phyloP scores from a whole-genome alignment of 805 yeast species.

The Millerago galiae region DNA sequence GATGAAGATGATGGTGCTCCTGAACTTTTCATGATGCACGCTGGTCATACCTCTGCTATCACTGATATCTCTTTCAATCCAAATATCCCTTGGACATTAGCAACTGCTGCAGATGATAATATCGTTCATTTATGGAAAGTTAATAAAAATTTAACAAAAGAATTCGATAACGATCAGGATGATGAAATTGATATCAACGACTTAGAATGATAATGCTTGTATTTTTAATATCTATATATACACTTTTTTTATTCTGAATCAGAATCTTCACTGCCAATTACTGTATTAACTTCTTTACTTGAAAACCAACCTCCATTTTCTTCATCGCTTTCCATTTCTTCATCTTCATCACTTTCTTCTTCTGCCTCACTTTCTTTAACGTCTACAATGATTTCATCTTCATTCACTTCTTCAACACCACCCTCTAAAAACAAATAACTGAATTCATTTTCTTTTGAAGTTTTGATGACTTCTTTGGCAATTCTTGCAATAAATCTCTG shows the following conservation, averaged over 20 bases:
- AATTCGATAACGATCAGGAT: conserved; percentile 11
- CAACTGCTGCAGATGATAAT: conserved; percentile 44
- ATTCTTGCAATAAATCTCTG: conserved; percentile 70
- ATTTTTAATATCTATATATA: not conserved
- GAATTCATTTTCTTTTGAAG: conserved; percentile 49
- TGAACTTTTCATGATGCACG: conserved; percentile 85
- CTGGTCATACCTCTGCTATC: conserved; percentile 78
- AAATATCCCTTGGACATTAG: conserved; percentile 66
- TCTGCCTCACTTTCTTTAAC: conserved; percentile 5
- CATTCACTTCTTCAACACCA: conserved; percentile 10
- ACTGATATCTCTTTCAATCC: conserved; percentile 70
- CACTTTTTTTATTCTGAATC: conserved; percentile 2
- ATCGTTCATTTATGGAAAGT: conserved; percentile 41
- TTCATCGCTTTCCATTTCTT: conserved; percentile 10
- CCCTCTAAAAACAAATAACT: conserved; percentile 43
- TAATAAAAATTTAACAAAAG: conserved; percentile 30
- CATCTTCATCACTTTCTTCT: conserved; percentile 8
- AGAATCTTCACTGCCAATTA: conserved; percentile 3
- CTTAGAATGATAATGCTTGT: conserved; percentile 13
- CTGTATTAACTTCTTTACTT: conserved; percentile 9
- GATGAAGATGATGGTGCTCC: conserved; percentile 91
- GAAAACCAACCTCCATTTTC: conserved; percentile 24
- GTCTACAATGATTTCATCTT: conserved; percentile 8
- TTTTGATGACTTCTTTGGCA: conserved; percentile 64
- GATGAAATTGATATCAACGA: conserved; percentile 18